Conservation (phyloP, 495 filamentous ascomycete species). For the Penicillium chermesinum region DNA sequence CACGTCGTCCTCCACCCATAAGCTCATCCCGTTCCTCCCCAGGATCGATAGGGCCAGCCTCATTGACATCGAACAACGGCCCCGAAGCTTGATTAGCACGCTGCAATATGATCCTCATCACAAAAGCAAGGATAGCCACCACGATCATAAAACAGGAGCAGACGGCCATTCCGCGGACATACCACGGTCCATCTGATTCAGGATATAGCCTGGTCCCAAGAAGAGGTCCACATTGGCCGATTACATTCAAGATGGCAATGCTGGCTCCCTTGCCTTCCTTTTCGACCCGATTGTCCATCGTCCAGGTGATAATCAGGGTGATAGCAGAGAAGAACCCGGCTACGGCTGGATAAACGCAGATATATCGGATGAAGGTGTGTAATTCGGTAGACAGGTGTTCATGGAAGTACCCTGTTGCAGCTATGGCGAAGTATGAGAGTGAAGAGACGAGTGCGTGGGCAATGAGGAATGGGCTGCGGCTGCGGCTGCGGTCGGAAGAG, state of each 20-base stretch:
- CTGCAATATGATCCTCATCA: slow-evolving; percentile 42
- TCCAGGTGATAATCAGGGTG: slow-evolving; percentile 61
- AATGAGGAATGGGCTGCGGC: slow-evolving; percentile 47
- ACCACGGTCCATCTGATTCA: slow-evolving; percentile 50
- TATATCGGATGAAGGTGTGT: slow-evolving; percentile 46
- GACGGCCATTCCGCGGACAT: slow-evolving; percentile 51
- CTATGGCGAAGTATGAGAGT: slow-evolving; percentile 55
- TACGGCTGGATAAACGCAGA: slow-evolving; percentile 52
- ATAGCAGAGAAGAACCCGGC: slow-evolving; percentile 59
- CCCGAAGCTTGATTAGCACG: slow-evolving; percentile 33
- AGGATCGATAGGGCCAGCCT: neutral
- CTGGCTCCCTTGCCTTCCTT: slow-evolving; percentile 53
- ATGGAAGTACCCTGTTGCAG: slow-evolving; percentile 37
- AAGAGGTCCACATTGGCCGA: slow-evolving; percentile 60
- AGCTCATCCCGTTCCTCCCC: slow-evolving; percentile 35
- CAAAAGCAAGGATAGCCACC: slow-evolving; percentile 42
- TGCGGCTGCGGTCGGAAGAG: slow-evolving; percentile 45
- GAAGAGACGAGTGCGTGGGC: slow-evolving; percentile 52
- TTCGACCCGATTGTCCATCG: slow-evolving; percentile 55
- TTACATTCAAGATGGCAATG: slow-evolving; percentile 52
- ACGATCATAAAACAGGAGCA: slow-evolving; percentile 56
- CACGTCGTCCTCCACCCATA: slow-evolving; percentile 27
- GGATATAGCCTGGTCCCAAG: slow-evolving; percentile 60
- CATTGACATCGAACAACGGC: neutral
- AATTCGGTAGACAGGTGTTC: slow-evolving; percentile 19